phyloP scores from a whole-genome alignment of 169 alveolate genomes.

The Eimeria necatrix region DNA sequence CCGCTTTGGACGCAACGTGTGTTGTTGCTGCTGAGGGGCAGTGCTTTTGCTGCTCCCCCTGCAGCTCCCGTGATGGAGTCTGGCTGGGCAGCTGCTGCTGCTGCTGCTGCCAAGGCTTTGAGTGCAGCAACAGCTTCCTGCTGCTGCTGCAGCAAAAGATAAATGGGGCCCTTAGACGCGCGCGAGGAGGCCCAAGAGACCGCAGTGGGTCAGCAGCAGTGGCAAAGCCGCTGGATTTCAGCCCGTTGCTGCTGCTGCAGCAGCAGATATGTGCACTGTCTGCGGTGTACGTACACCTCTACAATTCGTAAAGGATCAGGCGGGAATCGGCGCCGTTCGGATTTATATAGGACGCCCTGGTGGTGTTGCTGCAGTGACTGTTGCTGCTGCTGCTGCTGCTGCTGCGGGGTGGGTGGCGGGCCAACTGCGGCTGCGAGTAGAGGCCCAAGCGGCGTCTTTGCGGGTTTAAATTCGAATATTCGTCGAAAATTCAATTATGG shows the following conservation, averaged over 20 bases:
- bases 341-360: not conserved
- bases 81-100: not conserved
- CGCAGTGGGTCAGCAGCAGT: not conserved
- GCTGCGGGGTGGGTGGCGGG: not conserved
- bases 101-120: not conserved
- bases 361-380: not conserved
- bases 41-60: not conserved
- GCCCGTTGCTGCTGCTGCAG: not conserved
- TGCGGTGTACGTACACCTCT: not conserved
- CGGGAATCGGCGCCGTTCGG: not conserved
- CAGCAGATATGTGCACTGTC: not conserved
- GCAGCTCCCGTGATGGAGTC: not conserved
- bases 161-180: not conserved
- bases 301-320: not conserved
- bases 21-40: not conserved
- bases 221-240: not conserved
- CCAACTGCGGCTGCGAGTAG: not conserved
- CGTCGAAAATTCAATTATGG: not conserved
- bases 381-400: not conserved
- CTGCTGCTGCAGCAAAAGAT: not conserved
- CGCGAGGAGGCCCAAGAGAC: not conserved
- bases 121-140: not conserved
- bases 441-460: not conserved
- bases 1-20: not conserved
- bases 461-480: not conserved